Evolutionary conservation across 1,139 yeast genomes (phyloP).

Genomic region (Blastobotrys buckinghamii): DNA sequence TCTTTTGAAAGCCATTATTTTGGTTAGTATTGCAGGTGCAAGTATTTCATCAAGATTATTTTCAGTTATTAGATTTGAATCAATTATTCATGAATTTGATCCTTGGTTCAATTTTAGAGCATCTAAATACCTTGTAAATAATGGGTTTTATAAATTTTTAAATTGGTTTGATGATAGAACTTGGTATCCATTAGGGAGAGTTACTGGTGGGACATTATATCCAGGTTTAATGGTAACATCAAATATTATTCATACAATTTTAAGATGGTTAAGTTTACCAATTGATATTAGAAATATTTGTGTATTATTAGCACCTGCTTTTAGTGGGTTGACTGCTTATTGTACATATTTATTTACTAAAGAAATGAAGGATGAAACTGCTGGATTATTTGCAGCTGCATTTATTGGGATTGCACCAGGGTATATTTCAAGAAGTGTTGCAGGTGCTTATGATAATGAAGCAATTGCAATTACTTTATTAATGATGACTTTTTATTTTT

Average conservation of each 20-base stretch:
- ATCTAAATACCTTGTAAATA: slow-evolving; percentile 76
- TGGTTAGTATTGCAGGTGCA: slow-evolving; percentile 75
- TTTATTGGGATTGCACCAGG: slow-evolving; percentile 99
- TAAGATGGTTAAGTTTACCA: slow-evolving; percentile 55
- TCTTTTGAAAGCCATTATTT: slow-evolving; percentile 57
- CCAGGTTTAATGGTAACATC: slow-evolving; percentile 99
- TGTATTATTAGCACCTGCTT: slow-evolving; percentile 94
- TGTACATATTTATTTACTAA: slow-evolving; percentile 85
- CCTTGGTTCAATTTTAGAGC: slow-evolving; percentile 99
- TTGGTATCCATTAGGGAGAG: slow-evolving; percentile 99
- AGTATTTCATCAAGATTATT: slow-evolving; percentile 84
- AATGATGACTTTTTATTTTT: slow-evolving; percentile 91
- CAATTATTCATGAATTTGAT: slow-evolving; percentile 96
- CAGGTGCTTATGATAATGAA: slow-evolving; percentile 98
- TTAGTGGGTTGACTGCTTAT: slow-evolving; percentile 87
- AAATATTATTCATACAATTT: slow-evolving; percentile 75
- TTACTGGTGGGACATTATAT: slow-evolving; percentile 96
- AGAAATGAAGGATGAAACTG: slow-evolving; percentile 85
- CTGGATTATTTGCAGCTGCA: slow-evolving; percentile 87
- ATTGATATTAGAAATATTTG: slow-evolving; percentile 93
- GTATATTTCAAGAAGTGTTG: slow-evolving; percentile 95
- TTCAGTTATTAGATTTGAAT: slow-evolving; percentile 61
- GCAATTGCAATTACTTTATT: slow-evolving; percentile 95
- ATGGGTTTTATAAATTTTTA: slow-evolving; percentile 83
- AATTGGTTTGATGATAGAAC: slow-evolving; percentile 99